Evolutionary conservation across 2,329 filamentous ascomycete genomes (phyloP).

Genomic region (Diaporthe vexans): DNA sequence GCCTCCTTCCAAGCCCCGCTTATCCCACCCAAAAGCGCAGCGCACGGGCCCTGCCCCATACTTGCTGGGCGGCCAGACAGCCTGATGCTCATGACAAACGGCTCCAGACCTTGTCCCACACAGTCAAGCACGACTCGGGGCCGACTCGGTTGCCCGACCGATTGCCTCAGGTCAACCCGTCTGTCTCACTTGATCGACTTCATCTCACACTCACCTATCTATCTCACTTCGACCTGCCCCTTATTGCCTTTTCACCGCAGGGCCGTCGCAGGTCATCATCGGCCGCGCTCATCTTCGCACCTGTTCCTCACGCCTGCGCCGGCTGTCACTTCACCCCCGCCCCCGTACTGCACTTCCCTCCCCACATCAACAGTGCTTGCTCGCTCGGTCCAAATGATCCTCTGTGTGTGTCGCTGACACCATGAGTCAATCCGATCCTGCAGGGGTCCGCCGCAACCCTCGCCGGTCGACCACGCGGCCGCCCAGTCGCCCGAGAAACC

Average conservation of each 20-base stretch:
- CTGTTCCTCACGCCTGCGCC: neutral
- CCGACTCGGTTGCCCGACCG: slow-evolving; percentile 26
- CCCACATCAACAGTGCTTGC: slow-evolving; percentile 8
- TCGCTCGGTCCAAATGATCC: slow-evolving; percentile 13
- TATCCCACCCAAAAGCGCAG: slow-evolving; percentile 3
- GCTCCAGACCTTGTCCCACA: slow-evolving; percentile 2
- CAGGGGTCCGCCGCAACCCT: slow-evolving; percentile 41
- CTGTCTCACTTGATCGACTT: slow-evolving; percentile 3
- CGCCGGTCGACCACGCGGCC: slow-evolving; percentile 37
- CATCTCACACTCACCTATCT: neutral
- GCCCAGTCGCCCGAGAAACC: slow-evolving; percentile 33
- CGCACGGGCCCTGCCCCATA: neutral
- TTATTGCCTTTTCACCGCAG: neutral
- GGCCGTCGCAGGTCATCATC: slow-evolving; percentile 4
- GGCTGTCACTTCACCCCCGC: neutral
- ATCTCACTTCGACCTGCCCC: neutral
- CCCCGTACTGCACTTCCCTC: neutral
- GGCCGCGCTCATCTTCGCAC: neutral
- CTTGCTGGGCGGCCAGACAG: no score
- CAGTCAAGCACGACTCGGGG: neutral
- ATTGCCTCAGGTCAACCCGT: slow-evolving; percentile 8
- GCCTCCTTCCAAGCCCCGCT: neutral
- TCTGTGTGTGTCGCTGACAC: slow-evolving; percentile 28
- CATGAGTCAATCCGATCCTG: slow-evolving; percentile 39
- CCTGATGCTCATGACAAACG: neutral